Evolutionary conservation across 306 rosid genomes (phyloP).

Genomic region (Cucurbita ficifolia): DNA sequence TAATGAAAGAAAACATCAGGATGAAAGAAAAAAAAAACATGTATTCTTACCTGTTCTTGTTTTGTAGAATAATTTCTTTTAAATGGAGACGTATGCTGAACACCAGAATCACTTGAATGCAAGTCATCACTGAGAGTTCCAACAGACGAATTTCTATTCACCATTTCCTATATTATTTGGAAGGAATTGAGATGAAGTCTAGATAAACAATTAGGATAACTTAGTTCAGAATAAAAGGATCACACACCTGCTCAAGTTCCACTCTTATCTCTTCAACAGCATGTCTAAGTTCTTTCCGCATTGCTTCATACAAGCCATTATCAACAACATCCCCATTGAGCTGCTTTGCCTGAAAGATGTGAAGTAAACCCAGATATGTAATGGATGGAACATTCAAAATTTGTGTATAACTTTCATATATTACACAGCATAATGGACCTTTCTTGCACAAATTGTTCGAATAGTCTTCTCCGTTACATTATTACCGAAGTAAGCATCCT

Average conservation of each 20-base stretch:
- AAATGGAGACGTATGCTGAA: slow-evolving; percentile 34
- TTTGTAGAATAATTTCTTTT: slow-evolving; percentile 53
- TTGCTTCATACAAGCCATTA: slow-evolving; percentile 38
- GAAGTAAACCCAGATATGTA: slow-evolving; percentile 8
- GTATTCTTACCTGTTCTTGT: slow-evolving; percentile 54
- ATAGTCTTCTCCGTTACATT: slow-evolving; percentile 37
- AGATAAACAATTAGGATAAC: not conserved
- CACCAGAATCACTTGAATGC: slow-evolving; percentile 34
- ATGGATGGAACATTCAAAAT: not conserved
- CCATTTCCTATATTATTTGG: slow-evolving; percentile 35
- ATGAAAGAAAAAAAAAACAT: not conserved
- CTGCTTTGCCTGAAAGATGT: slow-evolving; percentile 36
- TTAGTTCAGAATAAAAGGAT: not conserved
- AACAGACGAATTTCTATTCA: slow-evolving; percentile 34
- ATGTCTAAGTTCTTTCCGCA: slow-evolving; percentile 51
- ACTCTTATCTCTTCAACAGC: slow-evolving; percentile 35
- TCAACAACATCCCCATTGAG: slow-evolving; percentile 24
- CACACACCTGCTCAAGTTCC: slow-evolving; percentile 55
- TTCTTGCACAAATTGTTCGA: slow-evolving; percentile 37
- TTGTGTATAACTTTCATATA: not conserved
- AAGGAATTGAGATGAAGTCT: not conserved
- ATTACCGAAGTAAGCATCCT: slow-evolving; percentile 29
- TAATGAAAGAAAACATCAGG: not conserved
- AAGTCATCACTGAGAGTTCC: slow-evolving; percentile 22
- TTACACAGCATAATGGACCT: slow-evolving; percentile 21